Percentiles rank a stretch among this genome's conserved stretches.
phyloP scores from a whole-genome alignment of 2,329 filamentous ascomycete species.

The Trichoderma atrobrunneum region DNA sequence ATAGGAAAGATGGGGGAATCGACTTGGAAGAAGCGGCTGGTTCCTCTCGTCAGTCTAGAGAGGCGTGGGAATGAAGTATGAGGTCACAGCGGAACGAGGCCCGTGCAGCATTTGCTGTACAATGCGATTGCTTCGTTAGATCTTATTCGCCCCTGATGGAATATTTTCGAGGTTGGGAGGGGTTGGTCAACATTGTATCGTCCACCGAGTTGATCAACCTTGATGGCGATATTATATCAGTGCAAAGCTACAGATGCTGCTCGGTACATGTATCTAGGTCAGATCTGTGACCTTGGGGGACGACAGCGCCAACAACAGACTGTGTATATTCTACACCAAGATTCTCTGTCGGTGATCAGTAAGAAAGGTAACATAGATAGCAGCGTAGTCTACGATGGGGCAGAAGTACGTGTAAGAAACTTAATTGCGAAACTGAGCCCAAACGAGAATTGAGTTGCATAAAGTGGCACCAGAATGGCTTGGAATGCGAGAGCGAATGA shows the following conservation, averaged over 20 bases:
- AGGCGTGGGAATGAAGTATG: neutral
- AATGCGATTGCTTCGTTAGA: neutral
- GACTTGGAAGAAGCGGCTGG: neutral
- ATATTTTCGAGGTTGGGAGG: too few relatives aligned
- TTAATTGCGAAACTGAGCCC: neutral
- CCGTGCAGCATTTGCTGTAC: neutral
- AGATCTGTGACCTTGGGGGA: too few relatives aligned
- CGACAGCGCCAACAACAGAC: too few relatives aligned
- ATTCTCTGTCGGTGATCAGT: neutral
- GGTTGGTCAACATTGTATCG: too few relatives aligned
- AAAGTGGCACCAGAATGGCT: neutral
- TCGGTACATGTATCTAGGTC: too few relatives aligned
- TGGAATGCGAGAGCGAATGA: neutral
- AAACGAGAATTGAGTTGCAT: neutral
- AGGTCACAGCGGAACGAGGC: neutral
- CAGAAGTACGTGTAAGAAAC: neutral
- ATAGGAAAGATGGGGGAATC: neutral
- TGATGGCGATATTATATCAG: too few relatives aligned
- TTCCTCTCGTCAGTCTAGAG: neutral
- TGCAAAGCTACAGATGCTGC: too few relatives aligned
- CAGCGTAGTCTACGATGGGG: too few relatives aligned
- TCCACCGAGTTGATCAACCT: too few relatives aligned
- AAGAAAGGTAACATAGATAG: neutral
- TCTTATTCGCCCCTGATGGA: neutral
- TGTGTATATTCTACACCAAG: neutral